Evolutionary conservation across 2,329 filamentous ascomycete genomes (phyloP).

Genomic region (Corinectria fuckeliana): DNA sequence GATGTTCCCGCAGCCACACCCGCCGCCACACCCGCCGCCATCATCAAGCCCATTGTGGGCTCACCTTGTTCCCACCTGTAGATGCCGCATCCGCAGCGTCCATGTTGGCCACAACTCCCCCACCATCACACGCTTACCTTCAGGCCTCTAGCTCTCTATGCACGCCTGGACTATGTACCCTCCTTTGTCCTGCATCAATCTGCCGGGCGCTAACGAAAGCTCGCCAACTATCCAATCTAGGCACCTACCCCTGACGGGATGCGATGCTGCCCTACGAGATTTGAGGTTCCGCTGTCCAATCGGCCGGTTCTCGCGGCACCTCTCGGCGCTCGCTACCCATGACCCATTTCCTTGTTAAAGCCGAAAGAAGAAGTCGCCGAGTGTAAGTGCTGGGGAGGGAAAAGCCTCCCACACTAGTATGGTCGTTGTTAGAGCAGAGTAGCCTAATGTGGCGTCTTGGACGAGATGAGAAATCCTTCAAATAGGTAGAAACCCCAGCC

Average conservation of each 20-base stretch:
- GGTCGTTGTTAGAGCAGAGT: background rate
- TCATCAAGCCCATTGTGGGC: background rate
- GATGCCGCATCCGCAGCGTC: background rate
- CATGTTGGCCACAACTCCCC: too few species aligned
- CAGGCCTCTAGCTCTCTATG: too few species aligned
- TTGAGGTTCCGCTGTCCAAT: background rate
- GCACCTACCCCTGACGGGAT: slow-evolving; percentile 1
- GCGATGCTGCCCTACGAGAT: background rate
- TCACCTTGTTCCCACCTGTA: background rate
- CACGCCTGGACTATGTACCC: too few species aligned
- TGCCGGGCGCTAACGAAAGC: slow-evolving; percentile 5
- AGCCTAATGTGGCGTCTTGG: background rate
- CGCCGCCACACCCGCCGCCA: slow-evolving; percentile 15
- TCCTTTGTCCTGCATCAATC: background rate
- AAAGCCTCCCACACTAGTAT: slow-evolving; percentile 3
- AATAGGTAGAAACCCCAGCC: slow-evolving; percentile 5
- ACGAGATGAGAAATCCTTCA: background rate
- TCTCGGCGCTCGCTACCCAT: background rate
- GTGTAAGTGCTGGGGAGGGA: background rate
- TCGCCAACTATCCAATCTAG: too few species aligned
- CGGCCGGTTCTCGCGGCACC: slow-evolving; percentile 7
- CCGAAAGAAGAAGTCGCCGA: slow-evolving; percentile 12
- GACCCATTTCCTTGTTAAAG: slow-evolving; percentile 4
- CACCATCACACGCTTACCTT: too few species aligned
- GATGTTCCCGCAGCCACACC: background rate